phyloP scores from a whole-genome alignment of 768 basidiomycete species.

The Multifurca ochricompacta region DNA sequence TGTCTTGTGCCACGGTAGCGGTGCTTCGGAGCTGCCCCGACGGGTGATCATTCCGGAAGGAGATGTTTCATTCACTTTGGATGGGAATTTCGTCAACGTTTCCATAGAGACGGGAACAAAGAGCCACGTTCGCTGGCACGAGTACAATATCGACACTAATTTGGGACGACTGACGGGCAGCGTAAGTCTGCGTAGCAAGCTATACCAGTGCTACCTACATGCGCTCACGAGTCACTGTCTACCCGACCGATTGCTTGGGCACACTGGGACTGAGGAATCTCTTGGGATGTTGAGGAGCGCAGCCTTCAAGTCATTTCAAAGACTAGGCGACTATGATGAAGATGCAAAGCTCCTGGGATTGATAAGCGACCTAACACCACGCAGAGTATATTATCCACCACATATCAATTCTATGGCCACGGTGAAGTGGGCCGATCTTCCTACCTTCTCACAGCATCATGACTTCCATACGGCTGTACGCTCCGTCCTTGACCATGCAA shows the following conservation, averaged over 20 bases:
- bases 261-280: conserved; percentile 39
- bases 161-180: conserved; percentile 28
- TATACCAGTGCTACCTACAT: conserved; percentile 39
- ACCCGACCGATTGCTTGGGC: conserved; percentile 36
- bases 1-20: not conserved
- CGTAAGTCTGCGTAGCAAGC: conserved; percentile 24
- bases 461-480: too few species aligned
- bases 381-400: too few species aligned
- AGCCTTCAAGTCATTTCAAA: conserved; percentile 34
- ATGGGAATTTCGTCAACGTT: conserved; percentile 1
- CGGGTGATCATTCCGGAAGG: conserved; percentile 10
- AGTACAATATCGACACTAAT: conserved; percentile 27
- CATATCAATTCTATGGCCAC: too few species aligned
- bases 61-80: not conserved
- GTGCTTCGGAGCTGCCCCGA: not conserved
- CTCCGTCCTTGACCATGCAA: too few species aligned
- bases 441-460: too few species aligned
- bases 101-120: not conserved
- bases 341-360: not conserved
- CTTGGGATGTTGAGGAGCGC: conserved; percentile 33
- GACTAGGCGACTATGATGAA: conserved; percentile 19
- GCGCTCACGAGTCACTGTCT: conserved; percentile 37
- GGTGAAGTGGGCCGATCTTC: too few species aligned
- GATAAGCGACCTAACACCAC: not conserved
- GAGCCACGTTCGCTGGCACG: conserved; percentile 22